A percentile compares a stretch with the other conserved stretches of the same genome.
These are phyloP conservation scores for Thelonectria rubi DNA, from an alignment of 2,329 filamentous ascomycete genomes.

Conservation along the genomic window DNA sequence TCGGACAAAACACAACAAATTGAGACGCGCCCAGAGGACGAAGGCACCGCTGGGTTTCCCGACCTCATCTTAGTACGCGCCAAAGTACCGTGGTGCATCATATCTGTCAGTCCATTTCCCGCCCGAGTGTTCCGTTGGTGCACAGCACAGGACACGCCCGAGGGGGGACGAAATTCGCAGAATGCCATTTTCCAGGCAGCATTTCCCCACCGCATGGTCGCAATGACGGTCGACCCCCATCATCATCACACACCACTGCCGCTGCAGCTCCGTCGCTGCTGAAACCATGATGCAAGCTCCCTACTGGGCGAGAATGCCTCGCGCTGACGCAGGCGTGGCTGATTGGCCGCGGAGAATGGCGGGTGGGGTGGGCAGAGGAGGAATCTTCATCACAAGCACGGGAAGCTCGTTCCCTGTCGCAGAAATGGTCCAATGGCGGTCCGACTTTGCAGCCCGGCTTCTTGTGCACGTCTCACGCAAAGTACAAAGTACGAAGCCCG, in stretches of 20 bases:
- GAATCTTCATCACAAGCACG: constrained; percentile 12
- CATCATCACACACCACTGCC: constrained; percentile 31
- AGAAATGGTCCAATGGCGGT: constrained; percentile 27
- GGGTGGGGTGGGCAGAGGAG: constrained; percentile 9
- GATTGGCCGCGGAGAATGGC: constrained; percentile 25
- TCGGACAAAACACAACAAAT: not conserved
- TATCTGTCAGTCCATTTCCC: not conserved
- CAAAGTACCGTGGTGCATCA: too few relatives aligned
- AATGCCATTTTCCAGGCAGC: constrained; percentile 5
- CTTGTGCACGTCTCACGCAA: constrained; percentile 23
- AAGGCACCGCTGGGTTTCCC: not conserved
- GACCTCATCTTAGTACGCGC: too few relatives aligned
- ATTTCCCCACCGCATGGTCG: constrained; percentile 13
- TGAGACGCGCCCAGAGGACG: not conserved
- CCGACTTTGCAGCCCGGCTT: constrained; percentile 20
- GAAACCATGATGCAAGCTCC: constrained; percentile 37
- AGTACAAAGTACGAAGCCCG: constrained; percentile 19
- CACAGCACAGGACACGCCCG: not conserved
- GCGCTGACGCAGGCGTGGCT: constrained; percentile 21
- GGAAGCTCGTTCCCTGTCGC: constrained; percentile 31
- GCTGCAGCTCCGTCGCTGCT: constrained; percentile 28
- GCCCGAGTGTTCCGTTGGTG: not conserved
- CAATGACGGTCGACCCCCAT: constrained; percentile 36
- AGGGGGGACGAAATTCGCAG: not conserved
- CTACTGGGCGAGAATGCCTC: constrained; percentile 25